Evolutionary conservation across 2,329 filamentous ascomycete species (phyloP).

Genomic region (Stagonosporopsis chrysanthemi): DNA sequence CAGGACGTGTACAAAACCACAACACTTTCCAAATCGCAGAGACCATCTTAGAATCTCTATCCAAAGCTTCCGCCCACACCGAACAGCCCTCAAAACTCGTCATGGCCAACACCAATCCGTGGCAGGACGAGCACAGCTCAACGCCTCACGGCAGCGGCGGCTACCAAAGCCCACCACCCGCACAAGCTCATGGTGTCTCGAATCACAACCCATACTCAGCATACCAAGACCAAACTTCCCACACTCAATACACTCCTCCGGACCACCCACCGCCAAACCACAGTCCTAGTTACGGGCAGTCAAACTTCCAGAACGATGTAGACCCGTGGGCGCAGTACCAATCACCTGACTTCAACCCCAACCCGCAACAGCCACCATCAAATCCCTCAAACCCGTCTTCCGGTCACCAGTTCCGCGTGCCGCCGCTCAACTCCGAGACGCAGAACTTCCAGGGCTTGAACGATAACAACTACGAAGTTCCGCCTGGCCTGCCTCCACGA

Average conservation of each 20-base stretch:
- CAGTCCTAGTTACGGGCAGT: constrained; percentile 1
- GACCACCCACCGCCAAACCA: constrained; percentile 15
- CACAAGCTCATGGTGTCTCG: constrained; percentile 16
- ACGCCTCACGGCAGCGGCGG: constrained; percentile 17
- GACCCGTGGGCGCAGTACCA: constrained; percentile 20
- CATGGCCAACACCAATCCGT: constrained; percentile 34
- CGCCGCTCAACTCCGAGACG: constrained; percentile 15
- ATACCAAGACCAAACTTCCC: constrained; percentile 28
- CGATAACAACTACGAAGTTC: constrained; percentile 22
- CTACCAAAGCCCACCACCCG: constrained; percentile 22
- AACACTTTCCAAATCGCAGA: not conserved
- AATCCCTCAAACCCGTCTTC: constrained; percentile 8
- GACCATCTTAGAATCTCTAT: not conserved
- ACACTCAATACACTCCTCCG: constrained; percentile 9
- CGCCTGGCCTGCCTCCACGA: constrained; percentile 39
- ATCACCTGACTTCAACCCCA: constrained; percentile 18
- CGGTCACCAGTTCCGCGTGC: constrained; percentile 15
- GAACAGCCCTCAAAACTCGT: not conserved
- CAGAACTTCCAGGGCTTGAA: constrained; percentile 21
- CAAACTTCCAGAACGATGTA: constrained; percentile 2
- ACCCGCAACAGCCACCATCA: constrained; percentile 11
- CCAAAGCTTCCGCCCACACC: not conserved
- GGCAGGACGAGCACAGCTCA: constrained; percentile 30
- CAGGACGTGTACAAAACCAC: constrained; percentile 18
- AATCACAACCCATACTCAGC: constrained; percentile 34